Base-by-base conservation (phyloP, 1,284 basidiomycete genomes). In the Naganishia cerealis region DNA sequence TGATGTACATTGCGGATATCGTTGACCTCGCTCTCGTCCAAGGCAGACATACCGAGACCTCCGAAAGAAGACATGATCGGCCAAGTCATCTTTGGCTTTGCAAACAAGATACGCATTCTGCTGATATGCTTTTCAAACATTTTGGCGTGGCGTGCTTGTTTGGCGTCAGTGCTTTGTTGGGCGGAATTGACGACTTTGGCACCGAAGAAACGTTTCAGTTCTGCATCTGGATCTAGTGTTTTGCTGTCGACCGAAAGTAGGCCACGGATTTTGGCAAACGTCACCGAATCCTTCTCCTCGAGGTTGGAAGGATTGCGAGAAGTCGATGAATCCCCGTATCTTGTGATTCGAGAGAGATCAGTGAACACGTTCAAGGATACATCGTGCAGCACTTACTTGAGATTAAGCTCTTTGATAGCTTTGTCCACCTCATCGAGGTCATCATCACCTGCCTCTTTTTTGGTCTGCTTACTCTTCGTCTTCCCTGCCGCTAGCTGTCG, bases 161-260 rank as follows among this genome's bases (percentile, higher is more conserved):
- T 54, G 24, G 46, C 57, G n/a, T 58, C 55, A 36, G 55, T 52
- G n/a, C 52, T 40, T 63, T 70, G 53, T 50, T 63, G 59, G 24
- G 67, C 62, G 66, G 62, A 39, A 68, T 69, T n/a, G 16, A 95
- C 86, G 65, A 95, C 92, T 76, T 89, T 90, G 8, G 90, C 86
- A 1, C 94, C 94, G 75, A 97, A 97, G 84, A 96, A 94, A 71
- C 87, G 89, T 67, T 90, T 87, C 79, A 96, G 86, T 78, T 97
- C 94, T 0, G 88, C 88, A 67, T 94, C 92, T 12, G 88, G 85
- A 70, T 96, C 92, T 18, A 96, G 86, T 73, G 92, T 85, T 63
- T 88, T 83, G 0, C 88, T 81, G 0, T 90, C 91, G 5, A 94
- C 87, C 0, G 88, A 83, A 6, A 95, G 84, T 0, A 94, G 84